Percentiles rank a stretch among this genome's conserved stretches.
These are phyloP conservation scores for Spirogloea muscicola DNA, from an alignment of 139 green algal genomes.

Conservation along the genomic window DNA sequence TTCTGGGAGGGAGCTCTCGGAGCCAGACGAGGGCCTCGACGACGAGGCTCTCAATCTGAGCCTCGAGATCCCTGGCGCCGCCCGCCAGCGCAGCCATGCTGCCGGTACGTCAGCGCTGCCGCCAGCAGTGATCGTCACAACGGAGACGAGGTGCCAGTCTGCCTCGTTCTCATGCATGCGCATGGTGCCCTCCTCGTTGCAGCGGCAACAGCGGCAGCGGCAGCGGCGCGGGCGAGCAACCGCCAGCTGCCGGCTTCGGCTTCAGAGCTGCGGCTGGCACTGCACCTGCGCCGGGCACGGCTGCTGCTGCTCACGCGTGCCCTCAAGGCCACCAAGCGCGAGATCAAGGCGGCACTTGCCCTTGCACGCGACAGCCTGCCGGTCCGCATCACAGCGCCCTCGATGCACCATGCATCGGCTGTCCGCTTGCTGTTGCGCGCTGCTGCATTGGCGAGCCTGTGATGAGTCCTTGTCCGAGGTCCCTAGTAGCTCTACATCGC, in stretches of 20 bases:
- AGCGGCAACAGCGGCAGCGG: too few relatives aligned
- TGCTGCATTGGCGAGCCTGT: too few relatives aligned
- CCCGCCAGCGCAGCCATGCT: neutral
- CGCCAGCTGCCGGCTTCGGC: neutral
- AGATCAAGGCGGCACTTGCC: constrained; percentile 22
- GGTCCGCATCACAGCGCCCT: too few relatives aligned
- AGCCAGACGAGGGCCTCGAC: constrained; percentile 8
- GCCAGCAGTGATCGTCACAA: too few relatives aligned
- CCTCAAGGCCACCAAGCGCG: constrained; percentile 35
- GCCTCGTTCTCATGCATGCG: too few relatives aligned
- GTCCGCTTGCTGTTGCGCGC: too few relatives aligned
- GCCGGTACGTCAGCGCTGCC: neutral
- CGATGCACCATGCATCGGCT: too few relatives aligned
- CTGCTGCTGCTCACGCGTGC: constrained; percentile 37
- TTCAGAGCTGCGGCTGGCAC: constrained; percentile 17
- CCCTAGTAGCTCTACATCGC: too few relatives aligned
- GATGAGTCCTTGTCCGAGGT: too few relatives aligned
- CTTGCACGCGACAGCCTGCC: constrained; percentile 5
- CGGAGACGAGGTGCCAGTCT: too few relatives aligned
- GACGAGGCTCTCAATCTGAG: neutral
- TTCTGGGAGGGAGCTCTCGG: neutral
- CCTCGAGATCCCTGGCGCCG: neutral
- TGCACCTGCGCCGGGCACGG: constrained; percentile 33
- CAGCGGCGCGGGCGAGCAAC: too few relatives aligned
- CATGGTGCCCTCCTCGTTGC: too few relatives aligned